Evolutionary conservation across 2,329 filamentous ascomycete species (phyloP).

Genomic region (Diaporthe helianthi): DNA sequence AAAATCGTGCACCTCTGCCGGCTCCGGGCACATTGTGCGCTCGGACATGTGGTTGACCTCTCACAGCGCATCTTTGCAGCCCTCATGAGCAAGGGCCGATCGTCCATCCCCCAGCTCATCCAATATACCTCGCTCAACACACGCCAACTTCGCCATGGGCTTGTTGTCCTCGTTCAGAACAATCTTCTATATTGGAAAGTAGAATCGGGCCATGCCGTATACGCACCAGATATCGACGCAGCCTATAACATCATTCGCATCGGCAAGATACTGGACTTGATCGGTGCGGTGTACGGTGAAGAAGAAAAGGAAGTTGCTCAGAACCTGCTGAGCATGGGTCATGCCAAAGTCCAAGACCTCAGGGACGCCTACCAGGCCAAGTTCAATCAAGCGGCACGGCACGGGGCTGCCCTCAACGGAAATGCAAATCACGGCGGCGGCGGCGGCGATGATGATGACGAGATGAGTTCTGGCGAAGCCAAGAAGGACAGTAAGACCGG

Average conservation of each 20-base stretch:
- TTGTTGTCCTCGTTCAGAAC: slow-evolving; percentile 87
- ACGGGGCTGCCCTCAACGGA: slow-evolving; percentile 17
- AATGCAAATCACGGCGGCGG: slow-evolving; percentile 39
- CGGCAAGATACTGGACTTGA: slow-evolving; percentile 80
- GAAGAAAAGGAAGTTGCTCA: slow-evolving; percentile 77
- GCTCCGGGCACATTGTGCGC: slow-evolving; percentile 15
- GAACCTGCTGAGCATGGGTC: slow-evolving; percentile 77
- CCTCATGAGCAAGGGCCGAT: slow-evolving; percentile 80
- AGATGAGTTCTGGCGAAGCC: slow-evolving; percentile 44
- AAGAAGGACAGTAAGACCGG: slow-evolving; percentile 42
- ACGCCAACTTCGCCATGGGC: slow-evolving; percentile 80
- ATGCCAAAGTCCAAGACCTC: slow-evolving; percentile 75
- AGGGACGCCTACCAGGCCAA: slow-evolving; percentile 63
- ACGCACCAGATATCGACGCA: slow-evolving; percentile 81
- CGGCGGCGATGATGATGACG: slow-evolving; percentile 44
- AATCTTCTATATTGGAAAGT: slow-evolving; percentile 81
- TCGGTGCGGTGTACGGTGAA: slow-evolving; percentile 77
- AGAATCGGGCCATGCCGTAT: slow-evolving; percentile 71
- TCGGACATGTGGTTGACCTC: slow-evolving; percentile 33
- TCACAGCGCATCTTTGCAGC: slow-evolving; percentile 81
- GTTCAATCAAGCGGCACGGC: slow-evolving; percentile 40
- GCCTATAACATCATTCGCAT: slow-evolving; percentile 84
- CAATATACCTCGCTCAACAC: slow-evolving; percentile 75
- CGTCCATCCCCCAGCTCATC: slow-evolving; percentile 72
- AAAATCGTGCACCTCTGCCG: slow-evolving; percentile 34